These are phyloP conservation scores for Diaporthe citriasiana DNA, from an alignment of 2,329 filamentous ascomycete species.

Conservation along the genomic window DNA sequence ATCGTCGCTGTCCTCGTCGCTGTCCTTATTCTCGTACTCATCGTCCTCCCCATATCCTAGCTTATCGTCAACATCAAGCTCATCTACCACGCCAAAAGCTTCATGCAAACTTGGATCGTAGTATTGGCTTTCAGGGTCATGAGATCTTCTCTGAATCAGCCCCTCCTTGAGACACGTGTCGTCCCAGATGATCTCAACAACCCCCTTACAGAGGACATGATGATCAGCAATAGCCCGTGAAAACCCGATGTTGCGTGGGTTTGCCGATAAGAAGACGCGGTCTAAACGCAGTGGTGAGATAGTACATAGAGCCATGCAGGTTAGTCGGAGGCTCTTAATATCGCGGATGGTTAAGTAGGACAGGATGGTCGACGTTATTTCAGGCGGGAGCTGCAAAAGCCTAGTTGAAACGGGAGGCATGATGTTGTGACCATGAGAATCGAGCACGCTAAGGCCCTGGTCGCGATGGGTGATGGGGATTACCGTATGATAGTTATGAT, in stretches of 20 bases:
- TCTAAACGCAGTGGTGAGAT: background rate
- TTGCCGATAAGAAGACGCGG: conserved; percentile 28
- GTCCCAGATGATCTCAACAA: conserved; percentile 30
- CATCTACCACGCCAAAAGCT: too few species aligned
- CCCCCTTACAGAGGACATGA: background rate
- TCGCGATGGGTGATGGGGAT: background rate
- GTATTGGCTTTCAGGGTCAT: background rate
- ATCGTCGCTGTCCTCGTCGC: conserved; percentile 4
- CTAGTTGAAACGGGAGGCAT: background rate
- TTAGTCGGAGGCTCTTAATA: conserved; percentile 30
- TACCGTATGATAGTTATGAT: background rate
- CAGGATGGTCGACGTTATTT: background rate
- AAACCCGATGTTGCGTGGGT: conserved; percentile 27
- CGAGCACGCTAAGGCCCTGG: background rate
- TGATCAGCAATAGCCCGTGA: conserved; percentile 9
- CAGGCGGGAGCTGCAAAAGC: conserved; percentile 11
- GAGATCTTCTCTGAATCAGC: too few species aligned
- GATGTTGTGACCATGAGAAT: background rate
- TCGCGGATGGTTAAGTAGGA: conserved; percentile 9
- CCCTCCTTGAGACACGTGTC: too few species aligned
- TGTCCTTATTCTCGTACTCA: conserved; percentile 1
- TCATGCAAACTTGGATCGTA: conserved; percentile 5
- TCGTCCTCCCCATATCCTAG: background rate
- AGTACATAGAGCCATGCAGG: conserved; percentile 12
- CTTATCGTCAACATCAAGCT: conserved; percentile 4